A percentile compares a stretch with the other conserved stretches of the same genome.
These are phyloP conservation scores for Imleria badia DNA, from an alignment of 768 basidiomycete species.

Conservation along the genomic window DNA sequence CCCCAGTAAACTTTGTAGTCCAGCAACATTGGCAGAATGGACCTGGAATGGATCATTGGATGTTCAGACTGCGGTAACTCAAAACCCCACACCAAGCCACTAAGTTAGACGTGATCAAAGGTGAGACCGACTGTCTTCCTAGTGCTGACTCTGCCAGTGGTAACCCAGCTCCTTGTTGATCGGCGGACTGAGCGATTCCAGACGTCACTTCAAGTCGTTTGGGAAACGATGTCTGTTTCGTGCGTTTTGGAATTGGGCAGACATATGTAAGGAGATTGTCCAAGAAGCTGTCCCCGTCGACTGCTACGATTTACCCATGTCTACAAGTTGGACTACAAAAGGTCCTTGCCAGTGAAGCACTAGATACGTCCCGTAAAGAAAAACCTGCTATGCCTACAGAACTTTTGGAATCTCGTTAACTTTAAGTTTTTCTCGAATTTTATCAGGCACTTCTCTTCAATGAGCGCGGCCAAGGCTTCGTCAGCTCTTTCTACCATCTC, in stretches of 20 bases:
- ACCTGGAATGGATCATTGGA: too few species aligned
- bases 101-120: too few species aligned
- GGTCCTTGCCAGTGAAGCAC: neutral
- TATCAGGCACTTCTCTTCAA: constrained; percentile 20
- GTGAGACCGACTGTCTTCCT: too few species aligned
- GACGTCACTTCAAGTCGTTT: too few species aligned
- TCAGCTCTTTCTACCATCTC: constrained; percentile 20
- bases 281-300: neutral
- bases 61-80: neutral
- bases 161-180: too few species aligned
- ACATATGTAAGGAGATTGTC: too few species aligned
- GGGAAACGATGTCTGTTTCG: too few species aligned
- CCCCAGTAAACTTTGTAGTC: neutral
- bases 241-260: too few species aligned
- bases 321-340: too few species aligned
- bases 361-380: constrained; percentile 17
- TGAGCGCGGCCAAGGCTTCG: constrained; percentile 14
- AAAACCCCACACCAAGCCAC: neutral
- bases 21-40: neutral
- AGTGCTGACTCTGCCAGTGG: too few species aligned
- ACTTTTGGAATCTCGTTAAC: constrained; percentile 20
- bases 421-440: constrained; percentile 20
- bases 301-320: neutral
- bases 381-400: constrained; percentile 16
- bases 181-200: too few species aligned